Base-by-base conservation (phyloP, 305 asterid genomes). In the Lippia alba region DNA sequence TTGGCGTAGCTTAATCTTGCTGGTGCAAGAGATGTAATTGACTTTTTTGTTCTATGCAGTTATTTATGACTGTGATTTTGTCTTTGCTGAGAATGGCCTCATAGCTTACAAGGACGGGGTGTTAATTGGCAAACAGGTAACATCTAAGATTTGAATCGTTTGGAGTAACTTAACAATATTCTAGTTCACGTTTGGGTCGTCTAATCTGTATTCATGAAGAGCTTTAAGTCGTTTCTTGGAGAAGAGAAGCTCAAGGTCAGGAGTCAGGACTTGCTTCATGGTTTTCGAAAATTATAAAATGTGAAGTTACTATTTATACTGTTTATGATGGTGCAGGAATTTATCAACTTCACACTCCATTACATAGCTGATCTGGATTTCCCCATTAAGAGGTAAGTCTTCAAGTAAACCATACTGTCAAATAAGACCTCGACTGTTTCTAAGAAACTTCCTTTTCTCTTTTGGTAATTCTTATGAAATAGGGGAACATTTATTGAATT, bases 401-500 rank as follows among this genome's bases (percentile, higher is more conserved):
- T 8, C 8, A 36, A 36, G 41, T 8, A 4, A 36, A 36, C 41
- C 41, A 36, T 4, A 36, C 9, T 36, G 6, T 36, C 41, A 36
- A 36, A 75, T 55, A 70, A 67, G 74, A 36, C 49, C 11, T 67
- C 72, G 70, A 61, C 74, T 58, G 33, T 36, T 36, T 8, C 74
- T 77, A 40, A 68, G 36, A 16, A 50, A 53, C 39, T 15, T 81
- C 68, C 40, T 50, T 56, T 67, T 74, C 46, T 74, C 80, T 12
- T 24, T 24, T 24, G 30, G 30, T 24, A 24, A 24, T 1, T 24
- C 30, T 24, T 24, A 24, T 24, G 30, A 24, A 24, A 24, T 69
- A 94, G 97, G 84, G 99, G 99, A 60, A 94, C 97, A 54, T 94
- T 94, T 75, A 85, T 94, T 50, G 99, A 94, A 82, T 94, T 94